Evolutionary conservation across 139 green algal species (phyloP), one percentile per base, ranked within the genome.

Genomic region (Limnomonas spitsbergensis): DNA sequence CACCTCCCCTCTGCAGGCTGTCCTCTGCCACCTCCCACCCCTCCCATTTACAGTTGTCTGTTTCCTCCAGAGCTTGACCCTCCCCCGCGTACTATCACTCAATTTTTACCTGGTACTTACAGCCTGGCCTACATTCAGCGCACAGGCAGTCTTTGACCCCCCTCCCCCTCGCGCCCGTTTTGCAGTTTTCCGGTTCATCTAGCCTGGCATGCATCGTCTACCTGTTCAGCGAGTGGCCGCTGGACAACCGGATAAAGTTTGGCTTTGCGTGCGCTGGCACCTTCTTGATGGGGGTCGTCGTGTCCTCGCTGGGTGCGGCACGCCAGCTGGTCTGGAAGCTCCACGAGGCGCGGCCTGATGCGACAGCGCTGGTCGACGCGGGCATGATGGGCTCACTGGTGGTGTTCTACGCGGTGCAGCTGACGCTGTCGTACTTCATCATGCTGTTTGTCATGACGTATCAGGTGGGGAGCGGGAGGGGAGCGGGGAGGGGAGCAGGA

Each of bases 201-300:
- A 36, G 42, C 39, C 40, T 7, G 29, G 56, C 78, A 1, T 84
- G 80, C 74, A 74, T 84, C 36, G 67, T 80, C 20, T 84, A 78
- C 67, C 74, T 84, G 2, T 84, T 84, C 47, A 61, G 56, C 1
- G 66, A 76, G 67, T 84, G 80, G 80, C 73, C 79, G 26, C 74
- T 84, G 31, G 39, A 78, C 66, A 77, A 27, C 2, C 1, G 3
- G 1, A 73, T 74, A 66, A 84, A 84, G 74, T 84, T 84, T 40
- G 80, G 35, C 0, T 56, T 79, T 26, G 80, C 80, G 4, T 84
- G 80, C 67, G 40, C 80, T 1, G 80, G 80, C 47, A 84, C 80
- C 52, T 77, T 81, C 38, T 27, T 80, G 14, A 75, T 84, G 67
- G 80, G 80, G 7, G n/a, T 84, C 14, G 69, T 35, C 35, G 61